These are phyloP conservation scores for Candida oleophila DNA, from an alignment of 805 yeast species.

Conservation along the genomic window DNA sequence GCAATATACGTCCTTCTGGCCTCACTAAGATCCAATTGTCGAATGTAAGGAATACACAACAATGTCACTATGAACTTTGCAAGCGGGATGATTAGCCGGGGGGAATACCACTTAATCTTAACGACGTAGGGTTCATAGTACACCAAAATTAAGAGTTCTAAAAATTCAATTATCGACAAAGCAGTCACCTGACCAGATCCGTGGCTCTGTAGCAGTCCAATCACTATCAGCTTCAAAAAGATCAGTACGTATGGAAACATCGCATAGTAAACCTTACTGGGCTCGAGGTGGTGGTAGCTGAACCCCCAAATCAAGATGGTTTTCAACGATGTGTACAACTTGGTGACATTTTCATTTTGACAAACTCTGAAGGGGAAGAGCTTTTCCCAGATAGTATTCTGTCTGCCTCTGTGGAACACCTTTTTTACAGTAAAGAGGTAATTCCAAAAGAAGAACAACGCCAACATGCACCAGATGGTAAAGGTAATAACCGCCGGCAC, in stretches of 20 bases:
- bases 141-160: conserved; percentile 22
- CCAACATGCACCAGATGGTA: conserved; percentile 11
- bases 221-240: conserved; percentile 36
- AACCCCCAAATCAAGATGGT: conserved; percentile 48
- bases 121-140: conserved; percentile 28
- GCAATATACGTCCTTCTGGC: conserved; percentile 40
- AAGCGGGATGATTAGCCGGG: conserved; percentile 32
- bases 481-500: not conserved
- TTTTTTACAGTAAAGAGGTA: conserved; percentile 13
- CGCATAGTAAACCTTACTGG: conserved; percentile 38
- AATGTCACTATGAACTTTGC: conserved; percentile 40
- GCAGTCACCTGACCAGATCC: conserved; percentile 46
- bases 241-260: conserved; percentile 32
- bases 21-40: conserved; percentile 35
- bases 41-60: conserved; percentile 44
- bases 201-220: conserved; percentile 43
- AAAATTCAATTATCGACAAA: conserved; percentile 34
- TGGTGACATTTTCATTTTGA: conserved; percentile 21
- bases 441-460: conserved; percentile 10
- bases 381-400: not conserved
- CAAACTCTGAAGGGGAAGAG: conserved; percentile 8
- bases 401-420: not conserved
- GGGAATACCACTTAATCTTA: conserved; percentile 23
- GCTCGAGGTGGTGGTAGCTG: conserved; percentile 43
- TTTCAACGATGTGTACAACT: conserved; percentile 48